Conservation (phyloP, 805 yeast genomes). For the Isabelozyma heimii region DNA sequence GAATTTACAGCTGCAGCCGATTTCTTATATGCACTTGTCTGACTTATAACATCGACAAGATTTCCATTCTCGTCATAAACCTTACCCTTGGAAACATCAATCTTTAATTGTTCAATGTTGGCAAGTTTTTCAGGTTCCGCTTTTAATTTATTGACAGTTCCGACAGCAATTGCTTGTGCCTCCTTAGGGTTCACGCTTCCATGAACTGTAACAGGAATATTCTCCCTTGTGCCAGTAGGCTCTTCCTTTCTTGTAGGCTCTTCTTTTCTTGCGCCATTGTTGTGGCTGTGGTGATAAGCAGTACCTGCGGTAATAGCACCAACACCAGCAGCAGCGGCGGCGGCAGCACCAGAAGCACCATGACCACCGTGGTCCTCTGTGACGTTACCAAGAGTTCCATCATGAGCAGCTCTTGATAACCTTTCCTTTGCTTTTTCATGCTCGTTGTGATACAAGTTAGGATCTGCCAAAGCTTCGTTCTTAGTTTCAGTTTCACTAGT, state of each 20-base stretch:
- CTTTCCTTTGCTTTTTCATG: slow-evolving; percentile 1
- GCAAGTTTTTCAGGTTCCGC: slow-evolving; percentile 18
- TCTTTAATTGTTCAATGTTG: slow-evolving; percentile 19
- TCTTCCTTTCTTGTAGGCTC: background rate
- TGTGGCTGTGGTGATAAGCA: background rate
- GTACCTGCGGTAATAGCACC: background rate
- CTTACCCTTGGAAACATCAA: slow-evolving; percentile 28
- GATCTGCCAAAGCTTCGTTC: background rate
- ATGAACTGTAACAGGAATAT: slow-evolving; percentile 28
- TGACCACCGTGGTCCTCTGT: background rate
- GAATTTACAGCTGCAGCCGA: background rate
- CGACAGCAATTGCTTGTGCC: slow-evolving; percentile 25
- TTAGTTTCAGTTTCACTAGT: background rate
- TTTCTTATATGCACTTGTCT: too few relatives aligned
- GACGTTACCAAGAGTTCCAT: slow-evolving; percentile 4
- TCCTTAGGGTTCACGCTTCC: slow-evolving; percentile 21
- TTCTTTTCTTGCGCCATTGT: background rate
- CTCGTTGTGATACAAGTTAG: slow-evolving; percentile 1
- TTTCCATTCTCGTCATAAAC: slow-evolving; percentile 26
- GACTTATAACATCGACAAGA: background rate
- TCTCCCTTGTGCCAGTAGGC: background rate
- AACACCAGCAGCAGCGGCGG: background rate
- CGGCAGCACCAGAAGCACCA: background rate
- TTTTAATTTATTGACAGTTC: slow-evolving; percentile 21
- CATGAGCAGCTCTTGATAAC: slow-evolving; percentile 5